Evolutionary conservation across 345 rosid species (phyloP), one percentile per base, ranked within the genome.

Genomic region (Pelargonium nanum): DNA sequence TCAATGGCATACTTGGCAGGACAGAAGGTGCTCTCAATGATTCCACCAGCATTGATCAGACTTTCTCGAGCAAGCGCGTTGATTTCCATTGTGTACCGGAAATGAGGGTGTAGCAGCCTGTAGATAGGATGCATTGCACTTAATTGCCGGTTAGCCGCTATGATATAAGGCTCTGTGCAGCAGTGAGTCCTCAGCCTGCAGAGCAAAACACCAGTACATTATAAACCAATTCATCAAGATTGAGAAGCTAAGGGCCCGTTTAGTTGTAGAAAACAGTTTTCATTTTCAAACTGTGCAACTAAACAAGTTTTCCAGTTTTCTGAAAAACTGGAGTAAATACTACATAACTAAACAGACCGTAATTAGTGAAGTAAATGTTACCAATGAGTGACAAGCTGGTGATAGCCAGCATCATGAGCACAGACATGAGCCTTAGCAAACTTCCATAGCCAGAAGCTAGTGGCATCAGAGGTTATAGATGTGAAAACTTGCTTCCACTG

Each of bases 311-410:
- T n/a, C n/a, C n/a, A n/a, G n/a, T n/a, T n/a, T n/a, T n/a, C n/a
- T n/a, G n/a, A n/a, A n/a, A n/a, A n/a, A n/a, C n/a, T n/a, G n/a
- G n/a, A n/a, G n/a, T n/a, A n/a, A n/a, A n/a, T 1, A 23, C n/a
- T 2, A 15, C n/a, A 4, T 50, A 12, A 16, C 53, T 7, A 50
- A 50, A 50, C 19, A 15, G 4, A 48, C 0, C 1, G 19, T 50
- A 15, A 50, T 5, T 50, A 50, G 19, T 4, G 53, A 48, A 1
- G 7, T 16, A 4, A 50, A 0, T 8, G 25, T 2, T 81, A 89
- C 91, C 95, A 89, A 58, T 89, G 95, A 53, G 80, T 79, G 32
- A 86, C 65, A 60, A 89, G 94, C 52, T 89, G 83, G 65, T 89
- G 91, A 55, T 78, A 71, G 24, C 80, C 80, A 7, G 88, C 69